phyloP scores from a whole-genome alignment of 2,329 filamentous ascomycete species.

The Dryadomyces quercivorus region DNA sequence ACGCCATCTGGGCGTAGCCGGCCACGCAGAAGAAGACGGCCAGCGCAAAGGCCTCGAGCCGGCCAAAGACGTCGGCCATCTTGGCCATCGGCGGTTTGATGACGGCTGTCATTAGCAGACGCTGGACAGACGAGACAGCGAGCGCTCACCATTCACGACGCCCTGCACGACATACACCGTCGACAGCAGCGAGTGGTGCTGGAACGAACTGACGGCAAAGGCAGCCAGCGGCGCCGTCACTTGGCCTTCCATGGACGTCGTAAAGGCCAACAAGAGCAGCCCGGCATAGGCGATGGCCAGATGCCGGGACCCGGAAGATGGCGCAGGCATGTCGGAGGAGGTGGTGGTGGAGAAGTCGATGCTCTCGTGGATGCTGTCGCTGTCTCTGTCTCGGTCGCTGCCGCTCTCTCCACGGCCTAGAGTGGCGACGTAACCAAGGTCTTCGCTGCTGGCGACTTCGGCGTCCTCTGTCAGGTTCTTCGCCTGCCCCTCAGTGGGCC shows the following conservation, averaged over 20 bases:
- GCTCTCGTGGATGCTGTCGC: background rate
- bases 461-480: background rate
- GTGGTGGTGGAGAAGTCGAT: background rate
- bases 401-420: background rate
- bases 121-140: background rate
- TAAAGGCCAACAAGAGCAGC: conserved; percentile 48
- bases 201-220: conserved; percentile 53
- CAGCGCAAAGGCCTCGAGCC: conserved; percentile 44
- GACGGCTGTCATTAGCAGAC: conserved; percentile 26
- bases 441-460: no score
- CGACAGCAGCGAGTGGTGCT: conserved; percentile 49
- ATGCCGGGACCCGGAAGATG: conserved; percentile 3
- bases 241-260: conserved; percentile 55
- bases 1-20: conserved; percentile 45
- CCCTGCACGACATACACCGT: conserved; percentile 52
- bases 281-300: conserved; percentile 15
- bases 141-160: conserved; percentile 42
- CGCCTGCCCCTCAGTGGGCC: background rate
- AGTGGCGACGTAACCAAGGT: no score
- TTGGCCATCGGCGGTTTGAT: conserved; percentile 51
- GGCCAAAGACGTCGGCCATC: conserved; percentile 49
- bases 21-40: conserved; percentile 40
- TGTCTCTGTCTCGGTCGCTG: background rate
- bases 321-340: background rate
- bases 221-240: conserved; percentile 47